Conservation (phyloP, 2,329 filamentous ascomycete species). For the Acephala macrosclerotiorum region DNA sequence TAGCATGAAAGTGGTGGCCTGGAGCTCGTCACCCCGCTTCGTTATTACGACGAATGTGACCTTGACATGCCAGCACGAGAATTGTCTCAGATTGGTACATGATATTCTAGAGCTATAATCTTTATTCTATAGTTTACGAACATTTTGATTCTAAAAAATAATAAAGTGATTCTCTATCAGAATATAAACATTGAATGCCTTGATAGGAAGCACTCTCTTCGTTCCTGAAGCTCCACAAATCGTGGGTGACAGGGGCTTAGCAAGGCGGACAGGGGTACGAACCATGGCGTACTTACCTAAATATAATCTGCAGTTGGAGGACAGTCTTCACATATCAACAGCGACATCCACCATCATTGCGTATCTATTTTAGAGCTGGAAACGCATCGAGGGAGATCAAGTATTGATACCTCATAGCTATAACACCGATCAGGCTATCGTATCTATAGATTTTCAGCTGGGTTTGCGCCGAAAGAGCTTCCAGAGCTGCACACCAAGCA, state of each 20-base stretch:
- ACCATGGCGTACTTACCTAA: slow-evolving; percentile 7
- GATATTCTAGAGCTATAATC: background rate
- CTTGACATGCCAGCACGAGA: background rate
- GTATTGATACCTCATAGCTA: background rate
- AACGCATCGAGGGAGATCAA: background rate
- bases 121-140: background rate
- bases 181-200: background rate
- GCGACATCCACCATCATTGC: background rate
- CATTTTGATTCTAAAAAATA: background rate
- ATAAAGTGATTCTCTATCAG: background rate
- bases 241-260: background rate
- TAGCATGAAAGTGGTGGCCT: slow-evolving; percentile 11
- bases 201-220: background rate
- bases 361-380: background rate
- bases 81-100: background rate
- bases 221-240: slow-evolving; percentile 1
- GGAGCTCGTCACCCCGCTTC: slow-evolving; percentile 3
- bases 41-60: background rate
- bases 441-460: slow-evolving; percentile 4
- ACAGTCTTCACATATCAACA: background rate
- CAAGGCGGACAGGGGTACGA: slow-evolving; percentile 2
- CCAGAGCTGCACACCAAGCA: slow-evolving; percentile 16
- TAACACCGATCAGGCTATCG: background rate
- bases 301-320: slow-evolving; percentile 1
- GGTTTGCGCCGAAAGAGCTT: slow-evolving; percentile 15